These are phyloP conservation scores for Lyophyllum decastes DNA, from an alignment of 768 basidiomycete species.

Conservation along the genomic window DNA sequence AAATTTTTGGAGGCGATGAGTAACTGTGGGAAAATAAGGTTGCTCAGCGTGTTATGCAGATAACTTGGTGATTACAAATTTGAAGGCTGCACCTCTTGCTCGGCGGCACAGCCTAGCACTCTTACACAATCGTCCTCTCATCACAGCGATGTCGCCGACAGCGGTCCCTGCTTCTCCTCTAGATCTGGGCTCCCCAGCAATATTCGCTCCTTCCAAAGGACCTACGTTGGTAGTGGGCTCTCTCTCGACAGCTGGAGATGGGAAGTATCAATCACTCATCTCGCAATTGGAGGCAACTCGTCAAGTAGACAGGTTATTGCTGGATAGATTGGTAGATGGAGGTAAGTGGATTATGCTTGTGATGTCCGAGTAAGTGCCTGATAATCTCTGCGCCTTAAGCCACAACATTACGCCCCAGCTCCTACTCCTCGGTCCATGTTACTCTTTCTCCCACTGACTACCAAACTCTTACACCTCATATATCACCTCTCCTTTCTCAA, in stretches of 20 bases:
- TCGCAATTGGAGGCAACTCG: slow-evolving; percentile 55
- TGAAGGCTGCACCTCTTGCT: background rate
- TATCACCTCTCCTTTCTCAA: slow-evolving; percentile 58
- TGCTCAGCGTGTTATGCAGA: background rate
- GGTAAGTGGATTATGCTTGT: slow-evolving; percentile 44
- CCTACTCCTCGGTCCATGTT: slow-evolving; percentile 68
- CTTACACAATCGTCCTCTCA: background rate
- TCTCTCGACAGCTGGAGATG: slow-evolving; percentile 74
- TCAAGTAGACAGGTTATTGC: slow-evolving; percentile 74
- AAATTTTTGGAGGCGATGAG: background rate
- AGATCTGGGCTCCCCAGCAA: slow-evolving; percentile 19
- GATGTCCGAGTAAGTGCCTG: background rate
- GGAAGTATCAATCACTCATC: slow-evolving; percentile 74
- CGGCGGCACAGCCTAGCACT: background rate
- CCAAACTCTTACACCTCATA: slow-evolving; percentile 49
- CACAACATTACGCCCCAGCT: slow-evolving; percentile 49
- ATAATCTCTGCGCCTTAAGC: slow-evolving; percentile 40
- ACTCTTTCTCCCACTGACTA: slow-evolving; percentile 69
- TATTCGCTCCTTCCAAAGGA: slow-evolving; percentile 37
- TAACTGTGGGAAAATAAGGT: background rate
- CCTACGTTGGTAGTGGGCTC: slow-evolving; percentile 77
- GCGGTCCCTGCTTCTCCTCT: slow-evolving; percentile 42
- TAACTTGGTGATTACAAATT: background rate
- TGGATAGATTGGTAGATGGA: slow-evolving; percentile 80
- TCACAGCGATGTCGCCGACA: slow-evolving; percentile 56